Evolutionary conservation across 768 basidiomycete genomes (phyloP).

Genomic region (Cytidiella melzeri): DNA sequence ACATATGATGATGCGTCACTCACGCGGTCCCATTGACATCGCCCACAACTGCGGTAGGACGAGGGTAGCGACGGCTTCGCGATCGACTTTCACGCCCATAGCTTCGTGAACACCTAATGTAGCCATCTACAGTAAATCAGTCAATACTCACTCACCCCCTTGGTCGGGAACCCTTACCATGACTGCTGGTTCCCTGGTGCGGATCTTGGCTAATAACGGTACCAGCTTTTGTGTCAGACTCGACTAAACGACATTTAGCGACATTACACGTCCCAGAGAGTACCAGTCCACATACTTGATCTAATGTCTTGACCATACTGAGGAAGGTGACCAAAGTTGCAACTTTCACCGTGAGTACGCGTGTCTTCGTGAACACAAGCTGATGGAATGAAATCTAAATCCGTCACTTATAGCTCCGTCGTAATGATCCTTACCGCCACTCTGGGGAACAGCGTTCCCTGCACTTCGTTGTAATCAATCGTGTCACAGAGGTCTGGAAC

Average conservation of each 20-base stretch:
- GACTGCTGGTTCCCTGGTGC: conserved; percentile 93
- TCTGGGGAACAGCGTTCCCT: conserved; percentile 82
- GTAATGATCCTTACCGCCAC: conserved; percentile 66
- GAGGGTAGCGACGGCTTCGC: conserved; percentile 67
- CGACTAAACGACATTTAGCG: conserved; percentile 33
- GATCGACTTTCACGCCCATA: conserved; percentile 92
- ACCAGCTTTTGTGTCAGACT: conserved; percentile 95
- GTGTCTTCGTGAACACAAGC: conserved; percentile 92
- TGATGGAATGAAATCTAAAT: conserved; percentile 29
- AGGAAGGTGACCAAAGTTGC: conserved; percentile 79
- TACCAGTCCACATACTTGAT: conserved; percentile 50
- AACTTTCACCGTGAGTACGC: conserved; percentile 86
- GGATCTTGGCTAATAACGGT: conserved; percentile 88
- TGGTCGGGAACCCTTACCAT: conserved; percentile 48
- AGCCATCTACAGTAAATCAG: conserved; percentile 53
- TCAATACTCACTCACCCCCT: not conserved
- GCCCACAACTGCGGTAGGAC: conserved; percentile 72
- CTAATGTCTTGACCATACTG: conserved; percentile 82
- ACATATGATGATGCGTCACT: conserved; percentile 24
- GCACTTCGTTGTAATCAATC: conserved; percentile 93
- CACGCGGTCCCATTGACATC: conserved; percentile 95
- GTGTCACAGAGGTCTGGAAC: conserved; percentile 89
- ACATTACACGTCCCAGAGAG: not conserved
- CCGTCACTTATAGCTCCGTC: not conserved
- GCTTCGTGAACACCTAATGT: conserved; percentile 89